These are phyloP conservation scores for Phytophthora constricta DNA, from an alignment of 352 stramenopile species.

Conservation along the genomic window DNA sequence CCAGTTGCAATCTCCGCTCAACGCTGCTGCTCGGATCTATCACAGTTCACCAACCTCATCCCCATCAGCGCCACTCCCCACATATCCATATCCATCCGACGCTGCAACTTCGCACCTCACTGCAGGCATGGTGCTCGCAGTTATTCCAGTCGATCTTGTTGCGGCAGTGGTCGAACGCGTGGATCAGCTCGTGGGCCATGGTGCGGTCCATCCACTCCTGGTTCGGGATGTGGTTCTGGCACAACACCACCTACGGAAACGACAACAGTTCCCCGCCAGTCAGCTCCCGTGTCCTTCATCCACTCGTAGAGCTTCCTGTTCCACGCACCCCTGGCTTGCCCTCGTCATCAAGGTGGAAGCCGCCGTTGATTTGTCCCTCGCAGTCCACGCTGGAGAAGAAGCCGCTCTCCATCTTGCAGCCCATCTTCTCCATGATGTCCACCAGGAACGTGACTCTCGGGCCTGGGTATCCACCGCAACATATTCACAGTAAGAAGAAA, in stretches of 20 bases:
- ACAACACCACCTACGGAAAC: conserved; percentile 73
- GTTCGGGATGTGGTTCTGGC: conserved; percentile 92
- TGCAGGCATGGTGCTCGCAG: conserved; percentile 93
- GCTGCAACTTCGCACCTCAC: conserved; percentile 61
- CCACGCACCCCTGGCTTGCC: conserved; percentile 67
- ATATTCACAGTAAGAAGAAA: neutral
- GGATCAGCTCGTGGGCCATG: conserved; percentile 93
- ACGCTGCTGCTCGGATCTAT: conserved; percentile 72
- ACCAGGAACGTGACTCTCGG: conserved; percentile 83
- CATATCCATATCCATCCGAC: neutral
- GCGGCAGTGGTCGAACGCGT: conserved; percentile 94
- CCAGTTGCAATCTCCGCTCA: conserved; percentile 92
- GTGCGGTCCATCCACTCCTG: conserved; percentile 93
- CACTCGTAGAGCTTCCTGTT: neutral
- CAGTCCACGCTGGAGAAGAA: conserved; percentile 89
- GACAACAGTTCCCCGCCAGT: conserved; percentile 11
- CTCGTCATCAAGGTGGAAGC: conserved; percentile 83
- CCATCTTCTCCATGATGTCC: conserved; percentile 87
- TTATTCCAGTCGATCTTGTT: conserved; percentile 94
- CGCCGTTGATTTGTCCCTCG: conserved; percentile 86
- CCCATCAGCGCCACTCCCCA: neutral
- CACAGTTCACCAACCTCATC: conserved; percentile 2
- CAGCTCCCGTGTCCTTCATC: conserved; percentile 1
- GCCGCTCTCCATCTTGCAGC: conserved; percentile 71
- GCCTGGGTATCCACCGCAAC: conserved; percentile 44